Conservation (phyloP, 176 grass and related monocot genomes). For the Cocos nucifera region DNA sequence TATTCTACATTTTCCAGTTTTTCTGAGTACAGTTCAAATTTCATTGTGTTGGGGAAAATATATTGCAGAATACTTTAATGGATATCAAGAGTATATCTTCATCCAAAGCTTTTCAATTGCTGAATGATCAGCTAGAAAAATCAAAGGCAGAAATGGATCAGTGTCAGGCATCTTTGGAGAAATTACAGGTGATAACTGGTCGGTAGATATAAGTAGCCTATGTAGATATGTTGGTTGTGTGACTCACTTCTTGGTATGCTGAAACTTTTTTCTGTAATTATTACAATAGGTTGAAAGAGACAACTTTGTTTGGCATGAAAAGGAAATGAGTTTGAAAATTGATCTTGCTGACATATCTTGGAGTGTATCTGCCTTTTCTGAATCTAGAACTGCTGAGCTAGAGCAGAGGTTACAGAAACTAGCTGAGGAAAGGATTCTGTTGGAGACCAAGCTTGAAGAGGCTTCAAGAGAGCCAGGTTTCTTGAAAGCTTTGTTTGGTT, state of each 20-base stretch:
- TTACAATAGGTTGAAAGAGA: slow-evolving; percentile 67
- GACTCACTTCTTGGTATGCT: slow-evolving; percentile 12
- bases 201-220: slow-evolving; percentile 30
- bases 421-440: slow-evolving; percentile 56
- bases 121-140: slow-evolving; percentile 57
- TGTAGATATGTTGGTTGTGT: slow-evolving; percentile 10
- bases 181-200: slow-evolving; percentile 96
- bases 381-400: slow-evolving; percentile 64
- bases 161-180: slow-evolving; percentile 44
- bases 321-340: slow-evolving; percentile 54
- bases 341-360: slow-evolving; percentile 61
- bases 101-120: slow-evolving; percentile 61
- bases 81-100: slow-evolving; percentile 75
- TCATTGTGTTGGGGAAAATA: not conserved
- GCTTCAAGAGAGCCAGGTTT: slow-evolving; percentile 90
- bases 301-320: slow-evolving; percentile 74
- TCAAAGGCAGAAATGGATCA: slow-evolving; percentile 61
- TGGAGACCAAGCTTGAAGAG: slow-evolving; percentile 69
- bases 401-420: slow-evolving; percentile 59
- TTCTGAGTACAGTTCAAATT: too few species aligned
- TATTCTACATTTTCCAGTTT: too few species aligned
- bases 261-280: slow-evolving; percentile 26
- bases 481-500: not conserved
- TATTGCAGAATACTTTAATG: slow-evolving; percentile 66
- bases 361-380: slow-evolving; percentile 41